phyloP scores from a whole-genome alignment of 148 eudicot genomes.

The Camellia granthamiana region DNA sequence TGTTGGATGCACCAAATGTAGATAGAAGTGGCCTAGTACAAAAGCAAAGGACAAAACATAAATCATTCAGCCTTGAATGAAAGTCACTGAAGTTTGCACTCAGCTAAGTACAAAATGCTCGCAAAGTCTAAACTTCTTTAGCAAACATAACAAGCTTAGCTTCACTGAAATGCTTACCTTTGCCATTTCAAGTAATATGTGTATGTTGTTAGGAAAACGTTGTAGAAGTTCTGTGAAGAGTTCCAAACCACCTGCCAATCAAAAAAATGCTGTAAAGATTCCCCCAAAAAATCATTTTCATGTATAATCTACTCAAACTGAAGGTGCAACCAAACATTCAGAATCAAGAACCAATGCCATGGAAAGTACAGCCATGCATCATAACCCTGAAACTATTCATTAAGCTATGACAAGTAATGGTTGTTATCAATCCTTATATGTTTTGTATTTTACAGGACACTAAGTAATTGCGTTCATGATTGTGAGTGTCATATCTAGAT shows the following conservation, averaged over 20 bases:
- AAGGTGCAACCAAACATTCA: background rate
- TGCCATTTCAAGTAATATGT: constrained; percentile 83
- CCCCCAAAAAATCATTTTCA: background rate
- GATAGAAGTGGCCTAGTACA: background rate
- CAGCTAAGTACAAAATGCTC: background rate
- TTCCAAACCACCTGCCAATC: constrained; percentile 83
- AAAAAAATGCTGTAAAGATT: background rate
- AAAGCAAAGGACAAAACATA: constrained; percentile 4
- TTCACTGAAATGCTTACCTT: constrained; percentile 45
- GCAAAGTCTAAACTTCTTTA: background rate
- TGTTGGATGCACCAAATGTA: background rate
- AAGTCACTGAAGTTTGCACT: constrained; percentile 6
- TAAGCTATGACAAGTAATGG: background rate
- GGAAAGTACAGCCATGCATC: background rate
- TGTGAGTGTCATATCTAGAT: background rate
- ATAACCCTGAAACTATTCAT: background rate
- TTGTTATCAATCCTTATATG: background rate
- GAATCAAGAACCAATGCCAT: background rate
- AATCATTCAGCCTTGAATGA: background rate
- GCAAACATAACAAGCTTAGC: constrained; percentile 14
- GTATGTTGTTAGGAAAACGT: constrained; percentile 81
- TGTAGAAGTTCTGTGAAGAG: constrained; percentile 74
- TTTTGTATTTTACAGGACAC: background rate
- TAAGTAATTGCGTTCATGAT: background rate
- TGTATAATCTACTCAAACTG: background rate